These are phyloP conservation scores for Nidularia pulvinata DNA, from an alignment of 768 basidiomycete genomes.

Conservation along the genomic window DNA sequence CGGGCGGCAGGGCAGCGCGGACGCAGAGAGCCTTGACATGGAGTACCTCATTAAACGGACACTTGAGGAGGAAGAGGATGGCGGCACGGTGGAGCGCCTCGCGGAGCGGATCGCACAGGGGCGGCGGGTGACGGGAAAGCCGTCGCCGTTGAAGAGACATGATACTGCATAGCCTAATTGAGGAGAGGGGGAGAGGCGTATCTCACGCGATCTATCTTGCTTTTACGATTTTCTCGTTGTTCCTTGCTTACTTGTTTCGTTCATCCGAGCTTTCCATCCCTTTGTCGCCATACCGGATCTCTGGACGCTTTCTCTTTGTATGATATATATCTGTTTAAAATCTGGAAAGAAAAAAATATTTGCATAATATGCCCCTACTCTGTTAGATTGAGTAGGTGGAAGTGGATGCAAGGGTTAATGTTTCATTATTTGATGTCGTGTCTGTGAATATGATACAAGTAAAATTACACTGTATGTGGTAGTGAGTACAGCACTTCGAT, in stretches of 20 bases:
- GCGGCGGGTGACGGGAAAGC: conserved; percentile 40
- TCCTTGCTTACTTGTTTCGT: background rate
- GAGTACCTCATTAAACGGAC: conserved; percentile 65
- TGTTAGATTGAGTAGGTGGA: no score
- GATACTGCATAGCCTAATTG: conserved; percentile 42
- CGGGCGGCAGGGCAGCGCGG: conserved; percentile 37
- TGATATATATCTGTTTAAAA: no score
- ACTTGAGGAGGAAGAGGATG: conserved; percentile 54
- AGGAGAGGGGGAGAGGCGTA: background rate
- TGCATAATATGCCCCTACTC: no score
- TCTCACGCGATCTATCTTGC: background rate
- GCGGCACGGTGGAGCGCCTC: conserved; percentile 51
- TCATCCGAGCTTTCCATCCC: background rate
- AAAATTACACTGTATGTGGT: background rate
- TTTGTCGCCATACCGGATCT: no score
- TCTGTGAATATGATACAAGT: background rate
- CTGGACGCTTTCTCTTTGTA: no score
- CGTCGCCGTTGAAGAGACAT: conserved; percentile 59
- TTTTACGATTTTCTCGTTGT: background rate
- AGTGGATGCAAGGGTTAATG: no score
- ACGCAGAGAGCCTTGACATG: conserved; percentile 51
- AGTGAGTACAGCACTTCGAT: no score
- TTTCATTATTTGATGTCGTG: no score
- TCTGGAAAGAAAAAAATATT: no score
- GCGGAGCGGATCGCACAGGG: conserved; percentile 64